Evolutionary conservation across 2,329 filamentous ascomycete genomes (phyloP).

Genomic region (Aspergillus oerlinghausenensis): DNA sequence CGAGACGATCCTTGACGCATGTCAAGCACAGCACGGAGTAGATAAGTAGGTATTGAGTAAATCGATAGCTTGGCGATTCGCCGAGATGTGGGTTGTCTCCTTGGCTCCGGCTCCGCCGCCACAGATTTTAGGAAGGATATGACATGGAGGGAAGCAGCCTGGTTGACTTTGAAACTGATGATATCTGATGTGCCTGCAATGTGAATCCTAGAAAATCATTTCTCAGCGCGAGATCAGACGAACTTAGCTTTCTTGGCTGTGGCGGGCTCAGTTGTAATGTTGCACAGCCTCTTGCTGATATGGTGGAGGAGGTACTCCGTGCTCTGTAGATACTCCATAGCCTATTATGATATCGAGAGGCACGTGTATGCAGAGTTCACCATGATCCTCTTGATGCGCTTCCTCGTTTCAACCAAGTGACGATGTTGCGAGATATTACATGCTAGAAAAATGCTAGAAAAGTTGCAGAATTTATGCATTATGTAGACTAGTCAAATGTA

Average conservation of each 20-base stretch:
- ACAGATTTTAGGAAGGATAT: background rate
- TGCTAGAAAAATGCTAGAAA: too few species aligned
- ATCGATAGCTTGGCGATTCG: background rate
- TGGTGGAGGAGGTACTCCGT: background rate
- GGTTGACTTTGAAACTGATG: background rate
- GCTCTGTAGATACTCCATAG: too few species aligned
- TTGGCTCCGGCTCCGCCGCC: background rate
- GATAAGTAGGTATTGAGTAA: background rate
- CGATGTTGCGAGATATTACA: background rate
- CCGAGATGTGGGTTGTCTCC: background rate
- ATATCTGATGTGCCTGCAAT: too few species aligned
- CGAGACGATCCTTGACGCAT: background rate
- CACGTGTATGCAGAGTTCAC: background rate
- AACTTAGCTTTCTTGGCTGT: background rate
- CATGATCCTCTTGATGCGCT: too few species aligned
- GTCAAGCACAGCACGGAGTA: background rate
- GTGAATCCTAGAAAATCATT: background rate
- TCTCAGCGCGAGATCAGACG: background rate
- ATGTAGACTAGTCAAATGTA: conserved; percentile 11
- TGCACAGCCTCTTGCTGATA: background rate
- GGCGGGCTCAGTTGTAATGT: background rate
- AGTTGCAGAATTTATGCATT: conserved; percentile 15
- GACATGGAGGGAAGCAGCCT: background rate
- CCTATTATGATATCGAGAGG: background rate
- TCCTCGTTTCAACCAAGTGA: background rate